Conservation (phyloP, 805 yeast genomes). For the Barnettozyma sp. region DNA sequence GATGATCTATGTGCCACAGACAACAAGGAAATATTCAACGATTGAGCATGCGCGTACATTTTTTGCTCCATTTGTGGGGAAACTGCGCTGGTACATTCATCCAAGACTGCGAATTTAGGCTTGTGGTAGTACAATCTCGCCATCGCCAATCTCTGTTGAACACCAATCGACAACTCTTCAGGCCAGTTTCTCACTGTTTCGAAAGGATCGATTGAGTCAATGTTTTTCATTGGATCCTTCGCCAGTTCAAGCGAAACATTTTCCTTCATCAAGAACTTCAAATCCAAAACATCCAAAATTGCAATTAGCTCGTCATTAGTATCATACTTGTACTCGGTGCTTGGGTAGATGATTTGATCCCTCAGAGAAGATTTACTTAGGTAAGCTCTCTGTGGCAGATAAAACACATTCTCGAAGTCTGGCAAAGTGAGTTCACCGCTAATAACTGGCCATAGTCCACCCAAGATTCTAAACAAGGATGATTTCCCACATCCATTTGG, state of each 20-base stretch:
- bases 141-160: constrained; percentile 89
- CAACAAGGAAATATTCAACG: constrained; percentile 69
- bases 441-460: constrained; percentile 88
- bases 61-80: constrained; percentile 85
- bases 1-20: constrained; percentile 93
- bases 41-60: constrained; percentile 79
- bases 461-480: constrained; percentile 80
- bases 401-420: constrained; percentile 60
- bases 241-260: constrained; percentile 33
- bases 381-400: constrained; percentile 90
- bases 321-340: constrained; percentile 46
- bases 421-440: constrained; percentile 56
- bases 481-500: constrained; percentile 97
- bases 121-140: constrained; percentile 85
- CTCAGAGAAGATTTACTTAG: constrained; percentile 57
- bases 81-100: constrained; percentile 93
- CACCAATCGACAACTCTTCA: constrained; percentile 83
- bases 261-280: constrained; percentile 50
- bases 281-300: constrained; percentile 49
- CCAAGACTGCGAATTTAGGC: constrained; percentile 91
- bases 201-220: constrained; percentile 41
- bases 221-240: constrained; percentile 23
- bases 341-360: constrained; percentile 88
- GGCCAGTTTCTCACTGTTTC: constrained; percentile 75
- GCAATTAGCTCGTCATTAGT: constrained; percentile 44